Conservation (phyloP, 208 protist species). For the Trypanosoma rangeli region DNA sequence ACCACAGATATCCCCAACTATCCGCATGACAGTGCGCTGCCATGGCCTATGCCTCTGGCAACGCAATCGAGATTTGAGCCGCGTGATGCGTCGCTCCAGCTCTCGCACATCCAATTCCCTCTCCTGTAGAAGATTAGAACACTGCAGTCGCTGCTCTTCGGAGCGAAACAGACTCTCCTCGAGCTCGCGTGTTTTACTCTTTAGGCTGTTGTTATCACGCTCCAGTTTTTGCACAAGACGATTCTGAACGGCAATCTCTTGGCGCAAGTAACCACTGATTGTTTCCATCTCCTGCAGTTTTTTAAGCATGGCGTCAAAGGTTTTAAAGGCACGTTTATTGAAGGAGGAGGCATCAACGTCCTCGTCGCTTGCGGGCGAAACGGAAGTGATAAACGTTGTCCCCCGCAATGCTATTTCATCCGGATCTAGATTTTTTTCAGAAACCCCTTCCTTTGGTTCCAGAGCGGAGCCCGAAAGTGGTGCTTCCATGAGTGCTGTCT, state of each 20-base stretch:
- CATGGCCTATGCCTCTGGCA: conserved; percentile 79
- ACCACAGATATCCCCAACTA: conserved; percentile 71
- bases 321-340: conserved; percentile 17
- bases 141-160: conserved; percentile 65
- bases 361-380: not conserved
- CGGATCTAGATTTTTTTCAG: not conserved
- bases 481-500: not conserved
- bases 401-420: not conserved
- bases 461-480: not conserved
- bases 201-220: conserved; percentile 52
- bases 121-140: conserved; percentile 76
- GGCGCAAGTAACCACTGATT: conserved; percentile 71
- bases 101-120: conserved; percentile 62
- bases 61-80: conserved; percentile 80
- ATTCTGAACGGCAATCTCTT: conserved; percentile 74
- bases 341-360: not conserved
- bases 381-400: conserved; percentile 7
- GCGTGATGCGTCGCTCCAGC: conserved; percentile 49
- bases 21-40: conserved; percentile 69
- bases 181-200: conserved; percentile 49
- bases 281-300: conserved; percentile 78
- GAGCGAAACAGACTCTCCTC: conserved; percentile 53
- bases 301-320: conserved; percentile 73
- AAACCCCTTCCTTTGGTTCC: not conserved
- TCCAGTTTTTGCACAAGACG: conserved; percentile 61